A percentile compares a stretch with the other conserved stretches of the same genome.
phyloP scores from a whole-genome alignment of 164 flowering plant species.

The Litsea cubeba region DNA sequence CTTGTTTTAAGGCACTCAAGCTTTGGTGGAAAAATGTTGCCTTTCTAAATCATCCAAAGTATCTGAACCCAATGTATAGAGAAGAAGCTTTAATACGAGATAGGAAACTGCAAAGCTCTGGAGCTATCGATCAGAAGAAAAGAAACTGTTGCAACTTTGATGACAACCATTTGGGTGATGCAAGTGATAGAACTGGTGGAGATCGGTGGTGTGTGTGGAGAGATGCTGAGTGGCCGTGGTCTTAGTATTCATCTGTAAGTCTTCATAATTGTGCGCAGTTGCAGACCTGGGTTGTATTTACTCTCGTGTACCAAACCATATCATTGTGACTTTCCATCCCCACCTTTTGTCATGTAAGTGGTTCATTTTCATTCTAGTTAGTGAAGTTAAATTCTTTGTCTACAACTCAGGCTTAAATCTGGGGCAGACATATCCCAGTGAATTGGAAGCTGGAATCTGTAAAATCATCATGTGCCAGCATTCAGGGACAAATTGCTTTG shows the following conservation, averaged over 20 bases:
- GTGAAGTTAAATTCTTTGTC: neutral
- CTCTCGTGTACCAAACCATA: too few relatives aligned
- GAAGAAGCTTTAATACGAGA: conserved; percentile 56
- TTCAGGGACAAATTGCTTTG: too few relatives aligned
- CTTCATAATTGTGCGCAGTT: neutral
- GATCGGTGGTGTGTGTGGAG: conserved; percentile 58
- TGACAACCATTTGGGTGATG: conserved; percentile 10
- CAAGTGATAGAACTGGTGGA: conserved; percentile 1
- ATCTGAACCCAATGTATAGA: conserved; percentile 42
- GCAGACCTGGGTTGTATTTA: neutral
- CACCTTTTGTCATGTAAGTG: neutral
- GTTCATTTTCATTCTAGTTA: neutral
- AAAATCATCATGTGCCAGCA: too few relatives aligned
- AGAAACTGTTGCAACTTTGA: conserved; percentile 7
- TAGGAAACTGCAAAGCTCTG: conserved; percentile 37
- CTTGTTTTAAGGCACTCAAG: conserved; percentile 54
- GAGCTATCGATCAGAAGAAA: conserved; percentile 13
- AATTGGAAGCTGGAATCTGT: too few relatives aligned
- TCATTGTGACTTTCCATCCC: neutral
- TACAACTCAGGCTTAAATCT: neutral
- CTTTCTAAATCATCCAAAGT: conserved; percentile 74
- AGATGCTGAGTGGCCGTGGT: conserved; percentile 90
- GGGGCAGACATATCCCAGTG: too few relatives aligned
- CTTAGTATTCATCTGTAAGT: conserved; percentile 11
- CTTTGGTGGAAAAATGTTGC: conserved; percentile 87